Percentiles rank a stretch among this genome's conserved stretches.
Conservation (phyloP, 345 rosid genomes). For the Boechera divaricarpa region DNA sequence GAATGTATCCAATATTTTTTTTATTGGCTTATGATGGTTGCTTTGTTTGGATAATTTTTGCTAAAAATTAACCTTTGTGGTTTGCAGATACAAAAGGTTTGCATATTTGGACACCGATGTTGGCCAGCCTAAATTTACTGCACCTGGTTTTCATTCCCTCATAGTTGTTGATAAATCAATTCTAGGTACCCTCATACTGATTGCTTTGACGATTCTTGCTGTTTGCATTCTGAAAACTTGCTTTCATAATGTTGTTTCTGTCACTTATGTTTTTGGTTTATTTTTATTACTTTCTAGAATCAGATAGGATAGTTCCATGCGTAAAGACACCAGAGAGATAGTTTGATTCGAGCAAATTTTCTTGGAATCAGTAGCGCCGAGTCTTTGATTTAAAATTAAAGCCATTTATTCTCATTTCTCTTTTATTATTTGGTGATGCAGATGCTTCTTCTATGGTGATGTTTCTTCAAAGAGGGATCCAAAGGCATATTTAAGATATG, state of each 20-base stretch:
- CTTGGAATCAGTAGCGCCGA: neutral
- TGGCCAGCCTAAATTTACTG: too few species aligned
- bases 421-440: slow-evolving; percentile 35
- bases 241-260: neutral
- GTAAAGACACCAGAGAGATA: slow-evolving; percentile 95
- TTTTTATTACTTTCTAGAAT: slow-evolving; percentile 30
- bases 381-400: neutral
- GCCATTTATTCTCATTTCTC: neutral
- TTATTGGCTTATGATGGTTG: slow-evolving; percentile 1
- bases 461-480: slow-evolving; percentile 91
- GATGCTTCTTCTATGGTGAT: slow-evolving; percentile 91
- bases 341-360: neutral
- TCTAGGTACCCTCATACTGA: too few species aligned
- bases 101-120: slow-evolving; percentile 53
- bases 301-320: slow-evolving; percentile 84
- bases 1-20: neutral
- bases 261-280: slow-evolving; percentile 11
- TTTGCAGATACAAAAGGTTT: slow-evolving; percentile 73
- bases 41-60: slow-evolving; percentile 1
- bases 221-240: neutral
- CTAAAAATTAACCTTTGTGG: slow-evolving; percentile 7
- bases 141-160: too few species aligned
- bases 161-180: too few species aligned
- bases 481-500: slow-evolving; percentile 63
- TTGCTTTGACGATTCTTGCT: neutral